Conservation (phyloP, 2,329 filamentous ascomycete species). For the Leptographium flavum region DNA sequence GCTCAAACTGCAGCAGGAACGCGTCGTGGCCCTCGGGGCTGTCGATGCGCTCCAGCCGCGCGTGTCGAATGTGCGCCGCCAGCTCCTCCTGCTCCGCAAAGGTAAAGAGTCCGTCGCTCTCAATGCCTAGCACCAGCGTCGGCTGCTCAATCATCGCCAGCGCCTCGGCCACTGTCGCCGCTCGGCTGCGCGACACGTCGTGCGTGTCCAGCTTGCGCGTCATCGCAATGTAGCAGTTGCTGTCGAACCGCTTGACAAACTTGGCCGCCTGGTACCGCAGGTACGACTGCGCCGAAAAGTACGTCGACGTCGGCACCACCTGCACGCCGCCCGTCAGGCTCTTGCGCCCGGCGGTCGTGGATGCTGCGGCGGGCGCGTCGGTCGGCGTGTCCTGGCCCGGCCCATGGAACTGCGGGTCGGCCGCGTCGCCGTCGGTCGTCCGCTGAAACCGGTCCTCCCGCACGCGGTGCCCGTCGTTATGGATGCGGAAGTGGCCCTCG, state of each 20-base stretch:
- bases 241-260: conserved; percentile 93
- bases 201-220: conserved; percentile 96
- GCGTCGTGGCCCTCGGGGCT: conserved; percentile 93
- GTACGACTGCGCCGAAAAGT: conserved; percentile 97
- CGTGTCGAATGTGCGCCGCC: conserved; percentile 64
- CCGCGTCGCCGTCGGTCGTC: background rate
- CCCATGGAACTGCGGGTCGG: conserved; percentile 14
- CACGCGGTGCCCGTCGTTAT: conserved; percentile 66
- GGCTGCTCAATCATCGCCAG: conserved; percentile 77
- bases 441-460: conserved; percentile 36
- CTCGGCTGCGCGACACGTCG: conserved; percentile 71
- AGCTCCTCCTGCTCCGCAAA: conserved; percentile 94
- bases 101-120: conserved; percentile 90
- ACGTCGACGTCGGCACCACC: conserved; percentile 53
- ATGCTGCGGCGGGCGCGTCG: background rate
- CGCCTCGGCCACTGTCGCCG: conserved; percentile 55
- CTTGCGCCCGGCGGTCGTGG: conserved; percentile 8
- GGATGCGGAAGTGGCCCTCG: conserved; percentile 64
- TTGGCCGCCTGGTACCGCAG: conserved; percentile 92
- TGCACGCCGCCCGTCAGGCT: conserved; percentile 36
- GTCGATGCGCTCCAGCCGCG: conserved; percentile 73
- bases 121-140: conserved; percentile 80
- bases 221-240: conserved; percentile 98
- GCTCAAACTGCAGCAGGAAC: conserved; percentile 91
- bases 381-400: conserved; percentile 2